Percentiles rank a stretch among this genome's conserved stretches.
Evolutionary conservation across 2,329 filamentous ascomycete species (phyloP).

Genomic region (Mollisia scopiformis): DNA sequence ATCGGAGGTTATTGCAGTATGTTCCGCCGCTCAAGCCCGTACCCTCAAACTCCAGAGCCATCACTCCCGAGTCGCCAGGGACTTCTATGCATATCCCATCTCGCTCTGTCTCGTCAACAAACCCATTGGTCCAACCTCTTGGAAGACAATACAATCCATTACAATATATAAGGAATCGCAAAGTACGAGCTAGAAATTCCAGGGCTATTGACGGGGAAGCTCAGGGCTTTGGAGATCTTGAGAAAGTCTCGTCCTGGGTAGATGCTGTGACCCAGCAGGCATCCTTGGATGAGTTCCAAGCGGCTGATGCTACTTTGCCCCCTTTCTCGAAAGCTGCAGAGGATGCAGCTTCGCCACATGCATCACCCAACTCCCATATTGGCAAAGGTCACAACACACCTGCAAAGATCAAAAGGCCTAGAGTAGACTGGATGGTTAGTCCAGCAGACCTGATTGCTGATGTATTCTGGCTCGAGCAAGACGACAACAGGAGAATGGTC

Average conservation of each 20-base stretch:
- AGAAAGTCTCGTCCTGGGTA: constrained; percentile 76
- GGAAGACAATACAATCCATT: constrained; percentile 87
- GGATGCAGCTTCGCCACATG: constrained; percentile 31
- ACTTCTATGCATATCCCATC: constrained; percentile 1
- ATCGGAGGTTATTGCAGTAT: constrained; percentile 77
- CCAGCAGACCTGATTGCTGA: constrained; percentile 89
- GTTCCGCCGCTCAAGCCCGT: constrained; percentile 69
- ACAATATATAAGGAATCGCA: constrained; percentile 89
- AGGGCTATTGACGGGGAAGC: constrained; percentile 72
- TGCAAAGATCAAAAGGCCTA: constrained; percentile 68
- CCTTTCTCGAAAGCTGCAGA: constrained; percentile 38
- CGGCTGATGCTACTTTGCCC: constrained; percentile 45
- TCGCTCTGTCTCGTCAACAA: constrained; percentile 4
- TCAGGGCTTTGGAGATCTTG: constrained; percentile 77
- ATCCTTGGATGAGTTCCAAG: constrained; percentile 25
- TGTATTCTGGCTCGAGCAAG: constrained; percentile 86
- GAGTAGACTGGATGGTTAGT: constrained; percentile 83
- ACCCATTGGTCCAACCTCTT: constrained; percentile 35
- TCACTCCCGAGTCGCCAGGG: constrained; percentile 39
- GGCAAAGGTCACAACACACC: constrained; percentile 36
- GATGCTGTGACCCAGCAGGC: constrained; percentile 55
- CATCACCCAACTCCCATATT: constrained; percentile 43
- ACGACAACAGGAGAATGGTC: constrained; percentile 76
- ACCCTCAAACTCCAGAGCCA: constrained; percentile 44
- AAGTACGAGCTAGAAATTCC: constrained; percentile 78